Conservation (phyloP, 1,284 basidiomycete species). For the Ustilago cynodontis region DNA sequence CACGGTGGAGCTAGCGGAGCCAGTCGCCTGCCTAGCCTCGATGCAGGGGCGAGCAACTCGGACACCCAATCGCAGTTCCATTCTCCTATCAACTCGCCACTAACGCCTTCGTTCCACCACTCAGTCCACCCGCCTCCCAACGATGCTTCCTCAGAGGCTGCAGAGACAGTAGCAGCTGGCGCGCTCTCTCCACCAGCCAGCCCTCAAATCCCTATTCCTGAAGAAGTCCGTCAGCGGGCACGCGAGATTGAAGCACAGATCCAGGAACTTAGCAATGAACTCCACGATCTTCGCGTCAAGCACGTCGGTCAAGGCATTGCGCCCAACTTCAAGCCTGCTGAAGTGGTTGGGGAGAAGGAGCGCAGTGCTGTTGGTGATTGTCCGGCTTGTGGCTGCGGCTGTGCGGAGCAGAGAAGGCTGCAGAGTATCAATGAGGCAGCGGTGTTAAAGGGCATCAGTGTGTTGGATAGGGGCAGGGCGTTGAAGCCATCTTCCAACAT, state of each 20-base stretch:
- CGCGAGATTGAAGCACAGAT: slow-evolving; percentile 55
- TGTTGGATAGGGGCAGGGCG: slow-evolving; percentile 54
- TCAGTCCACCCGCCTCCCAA: slow-evolving; percentile 11
- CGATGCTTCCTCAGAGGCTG: slow-evolving; percentile 6
- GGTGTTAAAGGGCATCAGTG: slow-evolving; percentile 56
- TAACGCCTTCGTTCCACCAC: slow-evolving; percentile 47
- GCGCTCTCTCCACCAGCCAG: slow-evolving; percentile 18
- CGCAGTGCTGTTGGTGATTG: slow-evolving; percentile 19
- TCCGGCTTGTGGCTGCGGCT: slow-evolving; percentile 52
- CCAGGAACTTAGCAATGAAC: slow-evolving; percentile 46
- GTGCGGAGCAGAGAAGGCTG: slow-evolving; percentile 53
- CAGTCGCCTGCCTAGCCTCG: slow-evolving; percentile 42
- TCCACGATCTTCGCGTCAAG: slow-evolving; percentile 43
- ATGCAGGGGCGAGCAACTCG: slow-evolving; percentile 39
- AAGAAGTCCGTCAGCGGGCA: slow-evolving; percentile 44
- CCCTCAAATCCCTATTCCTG: slow-evolving; percentile 32
- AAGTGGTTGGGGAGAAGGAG: slow-evolving; percentile 14
- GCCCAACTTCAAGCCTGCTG: slow-evolving; percentile 13
- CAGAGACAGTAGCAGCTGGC: slow-evolving; percentile 4
- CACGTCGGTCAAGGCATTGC: slow-evolving; percentile 45
- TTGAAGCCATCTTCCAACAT: slow-evolving; percentile 48
- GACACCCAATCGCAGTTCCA: slow-evolving; percentile 48
- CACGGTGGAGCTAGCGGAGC: slow-evolving; percentile 12
- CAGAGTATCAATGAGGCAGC: slow-evolving; percentile 60
- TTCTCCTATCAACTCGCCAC: slow-evolving; percentile 41